phyloP scores from a whole-genome alignment of 441 rosid genomes.

The Erysimum pusillum region DNA sequence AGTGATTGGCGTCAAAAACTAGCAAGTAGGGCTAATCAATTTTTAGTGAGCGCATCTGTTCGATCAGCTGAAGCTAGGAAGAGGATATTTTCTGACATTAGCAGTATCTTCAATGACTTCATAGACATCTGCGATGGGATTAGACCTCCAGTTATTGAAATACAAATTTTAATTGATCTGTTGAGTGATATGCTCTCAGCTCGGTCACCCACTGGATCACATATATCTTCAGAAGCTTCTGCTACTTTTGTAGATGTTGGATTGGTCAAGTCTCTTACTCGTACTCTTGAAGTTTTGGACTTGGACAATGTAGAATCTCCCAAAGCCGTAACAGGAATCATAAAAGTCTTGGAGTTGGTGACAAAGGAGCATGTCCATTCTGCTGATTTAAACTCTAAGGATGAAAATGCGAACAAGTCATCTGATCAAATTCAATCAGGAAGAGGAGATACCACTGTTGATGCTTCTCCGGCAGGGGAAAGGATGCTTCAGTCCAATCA shows the following conservation, averaged over 20 bases:
- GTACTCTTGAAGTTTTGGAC: slow-evolving; percentile 89
- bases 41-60: slow-evolving; percentile 92
- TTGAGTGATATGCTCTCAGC: slow-evolving; percentile 92
- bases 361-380: slow-evolving; percentile 92
- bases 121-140: slow-evolving; percentile 66
- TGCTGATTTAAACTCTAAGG: slow-evolving; percentile 68
- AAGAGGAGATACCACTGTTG: slow-evolving; percentile 67
- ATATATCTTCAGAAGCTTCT: slow-evolving; percentile 90
- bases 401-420: slow-evolving; percentile 71
- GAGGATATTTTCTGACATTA: slow-evolving; percentile 85
- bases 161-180: slow-evolving; percentile 80
- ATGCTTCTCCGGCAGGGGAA: slow-evolving; percentile 67
- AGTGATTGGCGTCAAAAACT: slow-evolving; percentile 95
- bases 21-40: slow-evolving; percentile 83
- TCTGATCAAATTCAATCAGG: slow-evolving; percentile 62
- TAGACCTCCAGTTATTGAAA: slow-evolving; percentile 71
- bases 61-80: slow-evolving; percentile 93
- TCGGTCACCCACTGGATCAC: slow-evolving; percentile 87
- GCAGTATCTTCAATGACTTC: slow-evolving; percentile 73
- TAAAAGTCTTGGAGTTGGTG: slow-evolving; percentile 94
- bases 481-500: slow-evolving; percentile 65
- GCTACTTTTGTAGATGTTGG: slow-evolving; percentile 94
- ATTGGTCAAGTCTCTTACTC: slow-evolving; percentile 80
- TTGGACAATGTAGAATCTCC: slow-evolving; percentile 91
- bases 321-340: slow-evolving; percentile 80